These are phyloP conservation scores for Eutrema yunnanense DNA, from an alignment of 345 rosid species.

Conservation along the genomic window DNA sequence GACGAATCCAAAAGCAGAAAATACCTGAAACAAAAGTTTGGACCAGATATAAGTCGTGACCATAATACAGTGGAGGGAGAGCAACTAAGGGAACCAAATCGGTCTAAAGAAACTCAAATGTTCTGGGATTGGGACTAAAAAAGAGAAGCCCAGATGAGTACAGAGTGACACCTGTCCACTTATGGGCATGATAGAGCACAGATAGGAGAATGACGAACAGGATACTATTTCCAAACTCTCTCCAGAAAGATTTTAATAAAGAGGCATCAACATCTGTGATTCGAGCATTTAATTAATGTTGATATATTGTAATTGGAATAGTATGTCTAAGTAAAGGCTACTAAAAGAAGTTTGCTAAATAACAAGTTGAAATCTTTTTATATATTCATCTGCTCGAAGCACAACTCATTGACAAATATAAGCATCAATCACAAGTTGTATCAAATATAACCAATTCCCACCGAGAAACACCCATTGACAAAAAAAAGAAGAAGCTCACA, in stretches of 20 bases:
- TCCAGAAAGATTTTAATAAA: conserved; percentile 64
- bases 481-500: background rate
- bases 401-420: background rate
- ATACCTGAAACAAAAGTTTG: conserved; percentile 55
- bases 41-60: conserved; percentile 14
- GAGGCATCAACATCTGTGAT: conserved; percentile 65
- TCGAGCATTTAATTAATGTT: conserved; percentile 38
- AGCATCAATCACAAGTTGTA: background rate
- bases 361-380: background rate
- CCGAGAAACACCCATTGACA: background rate
- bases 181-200: conserved; percentile 68
- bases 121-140: conserved; percentile 11
- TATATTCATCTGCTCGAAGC: background rate
- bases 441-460: background rate
- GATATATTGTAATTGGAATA: conserved; percentile 7
- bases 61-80: background rate
- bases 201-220: conserved; percentile 67
- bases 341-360: background rate
- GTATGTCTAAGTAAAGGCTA: background rate
- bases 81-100: conserved; percentile 7
- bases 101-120: conserved; percentile 26
- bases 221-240: conserved; percentile 73
- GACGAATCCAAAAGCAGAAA: conserved; percentile 97
- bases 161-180: conserved; percentile 81
- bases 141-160: conserved; percentile 47